These are phyloP conservation scores for Apiospora rasikravindrae DNA, from an alignment of 2,329 filamentous ascomycete genomes.

Conservation along the genomic window DNA sequence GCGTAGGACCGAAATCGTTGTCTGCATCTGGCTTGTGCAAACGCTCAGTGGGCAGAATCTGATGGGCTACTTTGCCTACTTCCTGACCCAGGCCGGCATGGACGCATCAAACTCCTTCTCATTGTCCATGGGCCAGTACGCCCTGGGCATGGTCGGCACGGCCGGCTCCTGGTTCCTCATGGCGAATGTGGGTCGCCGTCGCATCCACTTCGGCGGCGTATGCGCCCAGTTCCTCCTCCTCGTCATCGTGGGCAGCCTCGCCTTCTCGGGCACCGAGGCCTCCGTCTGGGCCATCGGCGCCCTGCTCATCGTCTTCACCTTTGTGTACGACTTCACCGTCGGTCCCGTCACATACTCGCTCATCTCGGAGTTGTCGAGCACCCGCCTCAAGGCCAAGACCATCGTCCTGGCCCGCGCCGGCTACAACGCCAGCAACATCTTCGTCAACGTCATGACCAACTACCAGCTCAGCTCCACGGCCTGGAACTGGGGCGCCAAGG, in stretches of 20 bases:
- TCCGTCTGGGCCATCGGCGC: constrained; percentile 50
- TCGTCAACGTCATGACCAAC: constrained; percentile 55
- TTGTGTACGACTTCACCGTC: constrained; percentile 59
- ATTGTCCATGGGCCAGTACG: constrained; percentile 54
- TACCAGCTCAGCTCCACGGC: constrained; percentile 53
- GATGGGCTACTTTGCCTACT: constrained; percentile 56
- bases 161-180: constrained; percentile 57
- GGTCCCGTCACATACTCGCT: constrained; percentile 60
- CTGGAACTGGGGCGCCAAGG: constrained; percentile 55
- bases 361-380: constrained; percentile 58
- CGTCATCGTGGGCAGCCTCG: constrained; percentile 46
- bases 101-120: constrained; percentile 49
- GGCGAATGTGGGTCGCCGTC: constrained; percentile 54
- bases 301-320: constrained; percentile 57
- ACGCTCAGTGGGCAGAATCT: constrained; percentile 54
- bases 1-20: constrained; percentile 58
- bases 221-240: constrained; percentile 46
- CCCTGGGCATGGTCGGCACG: constrained; percentile 57
- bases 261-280: constrained; percentile 41
- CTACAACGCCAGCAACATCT: constrained; percentile 56
- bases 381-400: constrained; percentile 59
- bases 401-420: constrained; percentile 55
- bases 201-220: constrained; percentile 53
- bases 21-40: constrained; percentile 55
- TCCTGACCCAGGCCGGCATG: constrained; percentile 52